Evolutionary conservation across 2,329 filamentous ascomycete genomes (phyloP), one percentile per base, ranked within the genome.

Genomic region (Aspergillus clavatus): DNA sequence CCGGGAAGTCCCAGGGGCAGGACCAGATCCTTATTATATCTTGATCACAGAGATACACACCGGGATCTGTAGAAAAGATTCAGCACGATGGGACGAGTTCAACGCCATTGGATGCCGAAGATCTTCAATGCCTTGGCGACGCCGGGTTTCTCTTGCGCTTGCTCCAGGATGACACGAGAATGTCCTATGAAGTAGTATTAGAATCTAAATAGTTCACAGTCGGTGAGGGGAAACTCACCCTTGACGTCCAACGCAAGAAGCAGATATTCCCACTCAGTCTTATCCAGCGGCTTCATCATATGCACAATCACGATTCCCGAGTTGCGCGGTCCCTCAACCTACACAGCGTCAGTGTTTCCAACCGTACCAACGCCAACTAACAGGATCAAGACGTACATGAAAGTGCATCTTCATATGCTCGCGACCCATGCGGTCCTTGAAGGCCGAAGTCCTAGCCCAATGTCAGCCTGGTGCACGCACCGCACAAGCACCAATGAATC

Each of bases 351-450:
- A 69, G 61, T 52, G 33, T 16, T 16, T 51, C 7, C 38, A 29
- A n/a, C n/a, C n/a, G n/a, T n/a, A 36, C 38, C 12, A 24, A 5
- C 18, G 5, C 12, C 4, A 8, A 24, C 23, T 8, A 2, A 36
- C 22, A 5, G 29, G 14, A 14, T 7, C 12, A 6, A 33, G n/a
- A 65, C 80, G 57, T 70, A 87, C 85, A 63, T 93, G 82, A 66
- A 96, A 96, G 56, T 89, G 83, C 79, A 96, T 89, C 52, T 81
- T 72, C 51, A 96, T 66, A 65, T 96, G 89, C 51, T 94, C 84
- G 16, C 82, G 83, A 4, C 90, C 90, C 50, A 81, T 76, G 8
- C 77, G 72, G 61, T 96, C 90, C 5, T 78, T 88, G 50, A 80
- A 80, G 18, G 81, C 72, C 0, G 78, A 81, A 1, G 84, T 85